Evolutionary conservation across 306 rosid genomes (phyloP).

Genomic region (Cucurbita moschata): DNA sequence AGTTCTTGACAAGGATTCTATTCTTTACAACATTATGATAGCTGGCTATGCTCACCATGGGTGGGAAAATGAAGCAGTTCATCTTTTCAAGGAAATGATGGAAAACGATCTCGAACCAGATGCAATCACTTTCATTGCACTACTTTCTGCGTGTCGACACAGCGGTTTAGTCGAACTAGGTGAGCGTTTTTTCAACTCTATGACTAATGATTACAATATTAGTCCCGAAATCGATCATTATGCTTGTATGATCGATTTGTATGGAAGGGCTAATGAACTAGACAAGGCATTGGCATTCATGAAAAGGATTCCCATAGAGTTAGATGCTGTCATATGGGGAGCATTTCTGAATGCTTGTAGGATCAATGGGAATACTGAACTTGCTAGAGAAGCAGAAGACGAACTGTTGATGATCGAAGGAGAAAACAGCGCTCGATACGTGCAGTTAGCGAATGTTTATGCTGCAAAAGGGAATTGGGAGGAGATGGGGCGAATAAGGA

Average conservation of each 20-base stretch:
- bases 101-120: constrained; percentile 38
- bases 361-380: constrained; percentile 31
- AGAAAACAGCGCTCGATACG: constrained; percentile 45
- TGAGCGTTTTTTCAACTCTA: constrained; percentile 42
- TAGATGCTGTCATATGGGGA: constrained; percentile 52
- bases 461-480: constrained; percentile 68
- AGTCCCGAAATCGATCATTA: constrained; percentile 51
- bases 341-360: constrained; percentile 60
- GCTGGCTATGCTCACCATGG: constrained; percentile 78
- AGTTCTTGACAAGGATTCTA: constrained; percentile 28
- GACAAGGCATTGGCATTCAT: constrained; percentile 45
- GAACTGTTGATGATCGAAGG: constrained; percentile 26
- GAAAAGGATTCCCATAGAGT: constrained; percentile 33
- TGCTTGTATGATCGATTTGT: constrained; percentile 78
- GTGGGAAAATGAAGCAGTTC: constrained; percentile 35
- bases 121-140: constrained; percentile 53
- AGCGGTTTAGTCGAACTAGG: constrained; percentile 45
- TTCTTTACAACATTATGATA: constrained; percentile 57
- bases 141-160: constrained; percentile 68
- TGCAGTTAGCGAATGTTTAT: constrained; percentile 64
- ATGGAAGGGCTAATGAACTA: constrained; percentile 54
- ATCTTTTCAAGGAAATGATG: constrained; percentile 46
- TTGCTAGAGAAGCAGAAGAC: constrained; percentile 43
- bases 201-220: constrained; percentile 36
- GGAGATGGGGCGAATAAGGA: constrained; percentile 72